Evolutionary conservation across 1,284 basidiomycete genomes (phyloP).

Genomic region (Ustilago tritici): DNA sequence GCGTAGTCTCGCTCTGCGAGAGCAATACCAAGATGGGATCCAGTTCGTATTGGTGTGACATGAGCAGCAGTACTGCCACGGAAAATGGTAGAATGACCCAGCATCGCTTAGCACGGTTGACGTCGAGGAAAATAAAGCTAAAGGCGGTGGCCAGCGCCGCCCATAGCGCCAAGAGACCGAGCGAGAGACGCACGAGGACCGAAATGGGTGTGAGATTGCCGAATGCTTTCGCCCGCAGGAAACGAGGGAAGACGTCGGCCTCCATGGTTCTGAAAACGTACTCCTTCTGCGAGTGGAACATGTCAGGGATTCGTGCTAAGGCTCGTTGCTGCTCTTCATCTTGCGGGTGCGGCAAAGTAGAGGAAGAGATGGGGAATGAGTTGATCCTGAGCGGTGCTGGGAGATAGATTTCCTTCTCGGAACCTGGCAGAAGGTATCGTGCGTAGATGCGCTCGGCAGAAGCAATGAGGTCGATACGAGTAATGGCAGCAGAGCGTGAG

Average conservation of each 20-base stretch:
- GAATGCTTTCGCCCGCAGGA: slow-evolving; percentile 94
- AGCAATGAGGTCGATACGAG: slow-evolving; percentile 86
- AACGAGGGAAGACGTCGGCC: slow-evolving; percentile 90
- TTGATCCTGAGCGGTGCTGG: slow-evolving; percentile 72
- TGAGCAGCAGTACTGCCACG: slow-evolving; percentile 87
- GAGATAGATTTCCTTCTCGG: slow-evolving; percentile 88
- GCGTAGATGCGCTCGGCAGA: slow-evolving; percentile 95
- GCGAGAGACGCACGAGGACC: slow-evolving; percentile 78
- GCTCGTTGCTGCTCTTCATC: slow-evolving; percentile 78
- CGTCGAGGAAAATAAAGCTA: slow-evolving; percentile 91
- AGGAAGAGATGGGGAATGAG: slow-evolving; percentile 72
- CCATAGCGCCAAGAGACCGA: slow-evolving; percentile 90
- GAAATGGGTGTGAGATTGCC: slow-evolving; percentile 93
- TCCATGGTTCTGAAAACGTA: slow-evolving; percentile 96
- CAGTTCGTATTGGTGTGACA: slow-evolving; percentile 95
- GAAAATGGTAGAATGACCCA: slow-evolving; percentile 97
- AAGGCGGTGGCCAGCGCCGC: slow-evolving; percentile 89
- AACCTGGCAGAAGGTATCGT: slow-evolving; percentile 81
- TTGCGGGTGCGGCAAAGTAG: slow-evolving; percentile 77
- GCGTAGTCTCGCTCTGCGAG: slow-evolving; percentile 73
- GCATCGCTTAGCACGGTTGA: slow-evolving; percentile 87
- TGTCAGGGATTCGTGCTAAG: slow-evolving; percentile 91
- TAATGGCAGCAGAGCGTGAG: slow-evolving; percentile 88
- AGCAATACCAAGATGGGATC: slow-evolving; percentile 79
- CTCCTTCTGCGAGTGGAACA: slow-evolving; percentile 97